Conservation (phyloP, 164 flowering plant genomes). For the Santalum album region DNA sequence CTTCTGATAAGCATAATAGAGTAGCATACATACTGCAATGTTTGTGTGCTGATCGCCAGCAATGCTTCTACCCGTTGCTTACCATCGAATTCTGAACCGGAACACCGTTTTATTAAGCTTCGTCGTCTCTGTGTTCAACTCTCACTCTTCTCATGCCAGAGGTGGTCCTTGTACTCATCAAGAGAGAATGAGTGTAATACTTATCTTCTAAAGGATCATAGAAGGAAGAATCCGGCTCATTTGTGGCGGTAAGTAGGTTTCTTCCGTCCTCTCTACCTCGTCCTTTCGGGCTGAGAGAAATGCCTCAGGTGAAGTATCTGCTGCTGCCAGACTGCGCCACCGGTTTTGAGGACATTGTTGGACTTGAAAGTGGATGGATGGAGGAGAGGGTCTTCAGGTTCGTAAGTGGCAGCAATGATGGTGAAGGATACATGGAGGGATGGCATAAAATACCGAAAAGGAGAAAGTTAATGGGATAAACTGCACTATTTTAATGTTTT, state of each 20-base stretch:
- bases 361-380: slow-evolving; percentile 76
- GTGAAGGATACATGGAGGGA: too few species aligned
- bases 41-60: too few species aligned
- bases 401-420: slow-evolving; percentile 74
- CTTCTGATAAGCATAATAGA: too few species aligned
- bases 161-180: slow-evolving; percentile 67
- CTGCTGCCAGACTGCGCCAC: slow-evolving; percentile 64
- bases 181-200: slow-evolving; percentile 72
- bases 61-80: too few species aligned
- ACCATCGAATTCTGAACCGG: slow-evolving; percentile 85
- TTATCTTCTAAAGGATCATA: slow-evolving; percentile 80
- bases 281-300: slow-evolving; percentile 54
- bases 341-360: too few species aligned
- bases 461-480: too few species aligned
- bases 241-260: slow-evolving; percentile 61
- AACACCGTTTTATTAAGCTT: slow-evolving; percentile 60
- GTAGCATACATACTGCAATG: too few species aligned
- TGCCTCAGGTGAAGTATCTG: slow-evolving; percentile 67
- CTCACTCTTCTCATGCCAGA: slow-evolving; percentile 80
- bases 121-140: slow-evolving; percentile 67
- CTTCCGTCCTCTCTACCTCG: slow-evolving; percentile 78
- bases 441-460: too few species aligned
- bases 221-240: slow-evolving; percentile 62
- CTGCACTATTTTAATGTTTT: too few species aligned
- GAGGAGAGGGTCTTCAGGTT: slow-evolving; percentile 88